Conservation (phyloP, 1,139 yeast genomes). For the Geotrichum klebahnii region DNA sequence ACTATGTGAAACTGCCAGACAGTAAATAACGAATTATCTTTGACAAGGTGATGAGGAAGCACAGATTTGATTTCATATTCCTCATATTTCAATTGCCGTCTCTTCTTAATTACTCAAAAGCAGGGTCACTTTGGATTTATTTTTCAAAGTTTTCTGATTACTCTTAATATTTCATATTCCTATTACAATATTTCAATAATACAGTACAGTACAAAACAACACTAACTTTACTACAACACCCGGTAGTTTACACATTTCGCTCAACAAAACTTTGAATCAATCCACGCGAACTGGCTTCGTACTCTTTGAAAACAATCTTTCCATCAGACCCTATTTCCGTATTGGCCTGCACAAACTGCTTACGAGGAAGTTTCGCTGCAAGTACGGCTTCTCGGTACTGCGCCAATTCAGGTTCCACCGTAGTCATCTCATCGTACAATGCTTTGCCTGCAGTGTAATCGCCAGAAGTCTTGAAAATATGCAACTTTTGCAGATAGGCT, state of each 20-base stretch:
- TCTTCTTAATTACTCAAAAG: too few relatives aligned
- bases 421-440: slow-evolving; percentile 62
- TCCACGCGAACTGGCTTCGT: slow-evolving; percentile 69
- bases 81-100: too few relatives aligned
- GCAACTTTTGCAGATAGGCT: slow-evolving; percentile 65
- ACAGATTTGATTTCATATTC: too few relatives aligned
- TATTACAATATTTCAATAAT: too few relatives aligned
- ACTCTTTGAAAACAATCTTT: slow-evolving; percentile 58
- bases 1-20: too few relatives aligned
- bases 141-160: too few relatives aligned
- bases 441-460: slow-evolving; percentile 60
- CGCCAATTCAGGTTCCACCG: slow-evolving; percentile 60
- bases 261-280: slow-evolving; percentile 74
- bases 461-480: slow-evolving; percentile 73
- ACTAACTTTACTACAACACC: too few relatives aligned
- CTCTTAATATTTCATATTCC: too few relatives aligned
- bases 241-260: slow-evolving; percentile 45
- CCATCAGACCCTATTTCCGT: slow-evolving; percentile 44
- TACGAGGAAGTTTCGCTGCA: slow-evolving; percentile 71
- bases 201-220: too few relatives aligned
- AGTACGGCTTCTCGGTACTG: slow-evolving; percentile 64
- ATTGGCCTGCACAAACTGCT: slow-evolving; percentile 79
- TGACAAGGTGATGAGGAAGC: too few relatives aligned
- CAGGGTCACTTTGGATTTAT: too few relatives aligned
- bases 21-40: too few relatives aligned